These are phyloP conservation scores for Talaromyces sp. DNA, from an alignment of 2,329 filamentous ascomycete species.

Conservation along the genomic window DNA sequence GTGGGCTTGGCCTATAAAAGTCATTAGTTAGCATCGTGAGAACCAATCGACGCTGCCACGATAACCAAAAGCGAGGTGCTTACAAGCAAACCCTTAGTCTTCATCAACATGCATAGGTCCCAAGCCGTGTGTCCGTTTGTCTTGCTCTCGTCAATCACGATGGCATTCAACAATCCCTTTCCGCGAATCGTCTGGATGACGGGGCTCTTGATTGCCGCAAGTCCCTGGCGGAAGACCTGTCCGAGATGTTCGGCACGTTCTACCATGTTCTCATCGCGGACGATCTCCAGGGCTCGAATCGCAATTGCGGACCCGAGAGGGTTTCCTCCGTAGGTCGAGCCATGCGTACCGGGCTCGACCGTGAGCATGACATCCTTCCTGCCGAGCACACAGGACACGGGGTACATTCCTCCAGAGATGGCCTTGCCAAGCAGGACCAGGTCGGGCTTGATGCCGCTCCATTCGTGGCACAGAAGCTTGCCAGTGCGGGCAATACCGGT, in stretches of 20 bases:
- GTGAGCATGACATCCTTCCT: conserved; percentile 91
- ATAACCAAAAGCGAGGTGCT: conserved; percentile 27
- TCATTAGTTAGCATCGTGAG: not conserved
- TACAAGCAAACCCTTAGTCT: conserved; percentile 90
- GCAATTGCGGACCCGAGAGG: conserved; percentile 92
- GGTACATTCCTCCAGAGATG: conserved; percentile 97
- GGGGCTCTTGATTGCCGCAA: conserved; percentile 61
- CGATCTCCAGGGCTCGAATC: conserved; percentile 87
- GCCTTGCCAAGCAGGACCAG: conserved; percentile 94
- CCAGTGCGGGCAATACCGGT: conserved; percentile 95
- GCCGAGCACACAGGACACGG: conserved; percentile 87
- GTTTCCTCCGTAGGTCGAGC: conserved; percentile 97
- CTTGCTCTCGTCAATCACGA: conserved; percentile 87
- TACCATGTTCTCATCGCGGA: conserved; percentile 85
- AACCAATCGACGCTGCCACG: not conserved
- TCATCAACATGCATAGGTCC: conserved; percentile 94
- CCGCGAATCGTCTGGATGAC: conserved; percentile 79
- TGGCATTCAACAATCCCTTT: conserved; percentile 90
- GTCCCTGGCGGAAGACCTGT: conserved; percentile 71
- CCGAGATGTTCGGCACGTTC: conserved; percentile 76
- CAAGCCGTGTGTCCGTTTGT: conserved; percentile 83
- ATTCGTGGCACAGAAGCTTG: conserved; percentile 87
- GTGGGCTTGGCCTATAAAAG: conserved; percentile 81
- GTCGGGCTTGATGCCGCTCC: conserved; percentile 92
- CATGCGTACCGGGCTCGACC: conserved; percentile 92